Evolutionary conservation across 192 early-diverging fungal genomes (phyloP).

Genomic region (Backusella westeae): DNA sequence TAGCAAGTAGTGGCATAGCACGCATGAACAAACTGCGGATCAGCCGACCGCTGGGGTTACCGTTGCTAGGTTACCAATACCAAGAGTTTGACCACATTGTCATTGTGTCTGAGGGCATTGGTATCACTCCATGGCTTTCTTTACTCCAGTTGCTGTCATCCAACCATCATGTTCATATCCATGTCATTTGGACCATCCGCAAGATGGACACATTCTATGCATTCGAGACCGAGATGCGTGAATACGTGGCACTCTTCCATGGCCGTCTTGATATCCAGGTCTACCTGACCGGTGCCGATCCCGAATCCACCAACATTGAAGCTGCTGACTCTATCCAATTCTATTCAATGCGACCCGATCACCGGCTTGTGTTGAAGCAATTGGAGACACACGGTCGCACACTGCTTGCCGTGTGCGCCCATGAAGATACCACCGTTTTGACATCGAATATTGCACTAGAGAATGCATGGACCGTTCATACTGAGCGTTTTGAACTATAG

Average conservation of each 20-base stretch:
- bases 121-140: slow-evolving; percentile 28
- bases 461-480: background rate
- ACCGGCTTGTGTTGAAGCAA: background rate
- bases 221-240: background rate
- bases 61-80: background rate
- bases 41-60: slow-evolving; percentile 8
- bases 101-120: slow-evolving; percentile 24
- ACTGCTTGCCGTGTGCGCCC: background rate
- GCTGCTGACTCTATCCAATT: background rate
- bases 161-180: background rate
- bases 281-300: background rate
- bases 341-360: background rate
- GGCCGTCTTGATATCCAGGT: background rate
- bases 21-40: background rate
- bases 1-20: background rate
- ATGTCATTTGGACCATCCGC: background rate
- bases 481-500: background rate
- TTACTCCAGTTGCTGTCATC: slow-evolving; percentile 5
- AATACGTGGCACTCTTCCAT: background rate
- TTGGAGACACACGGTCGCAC: background rate
- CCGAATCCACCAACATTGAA: background rate
- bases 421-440: background rate
- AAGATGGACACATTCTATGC: slow-evolving; percentile 8
- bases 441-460: background rate
- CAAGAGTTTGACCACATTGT: slow-evolving; percentile 1